Evolutionary conservation across 108 stramenopile species (phyloP), one percentile per base, ranked within the genome.

Genomic region (Discostella stelligeroides): DNA sequence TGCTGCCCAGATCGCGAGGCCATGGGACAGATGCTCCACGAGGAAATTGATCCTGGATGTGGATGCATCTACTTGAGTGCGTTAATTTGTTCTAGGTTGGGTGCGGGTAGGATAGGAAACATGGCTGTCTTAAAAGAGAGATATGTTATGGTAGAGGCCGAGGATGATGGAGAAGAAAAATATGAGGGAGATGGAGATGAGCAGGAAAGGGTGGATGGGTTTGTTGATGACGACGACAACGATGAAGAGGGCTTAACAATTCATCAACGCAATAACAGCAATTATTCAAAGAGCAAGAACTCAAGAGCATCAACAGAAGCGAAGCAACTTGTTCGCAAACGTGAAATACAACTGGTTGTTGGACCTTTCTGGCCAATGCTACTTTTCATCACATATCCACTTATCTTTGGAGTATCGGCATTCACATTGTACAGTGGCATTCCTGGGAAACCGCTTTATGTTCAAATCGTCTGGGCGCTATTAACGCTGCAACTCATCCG

Each of bases 291-390:
- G 13, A n/a, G n/a, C 1, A 55, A 13, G 13, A 14, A 48, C 13
- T 29, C 43, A 28, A 45, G 6, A 8, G 11, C 8, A 34, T 1
- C 39, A 41, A 51, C 37, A 20, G 21, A 34, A 54, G 64, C 65
- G 30, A 73, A 54, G 30, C 54, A 61, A 18, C 24, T 75, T 9
- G 50, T 79, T 46, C 72, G 77, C 7, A 78, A 55, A 43, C 76
- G 77, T 17, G 73, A 79, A 48, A 78, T 85, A 54, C 76, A 82
- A 51, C 79, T 76, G 13, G 82, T 96, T 14, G 79, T 91, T 14
- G 96, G 96, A 18, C 96, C 96, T 21, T 97, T 87, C 63, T 97
- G 96, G 96, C 94, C 96, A n/a, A 89, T 97, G 85, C 82, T 92
- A 0, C 43, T 90, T 21, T 86, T 77, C 57, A 73, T 97, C 1